A percentile compares a stretch with the other conserved stretches of the same genome.
Evolutionary conservation across 768 basidiomycete species (phyloP).

Genomic region (Pluteus cervinus): DNA sequence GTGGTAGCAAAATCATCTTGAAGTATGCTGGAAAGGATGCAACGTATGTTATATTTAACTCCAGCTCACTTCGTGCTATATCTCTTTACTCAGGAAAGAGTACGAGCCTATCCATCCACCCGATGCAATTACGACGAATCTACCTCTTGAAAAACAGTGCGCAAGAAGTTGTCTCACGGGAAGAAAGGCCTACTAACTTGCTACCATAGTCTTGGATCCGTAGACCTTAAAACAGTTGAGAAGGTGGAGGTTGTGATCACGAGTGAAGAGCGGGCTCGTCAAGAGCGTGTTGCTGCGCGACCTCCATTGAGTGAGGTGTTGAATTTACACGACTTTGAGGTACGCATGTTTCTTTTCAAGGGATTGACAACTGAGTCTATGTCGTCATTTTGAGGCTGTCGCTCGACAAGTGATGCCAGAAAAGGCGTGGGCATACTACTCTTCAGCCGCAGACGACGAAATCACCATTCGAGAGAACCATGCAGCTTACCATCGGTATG

Average conservation of each 20-base stretch:
- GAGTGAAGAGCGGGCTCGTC: constrained; percentile 65
- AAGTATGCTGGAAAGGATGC: constrained; percentile 90
- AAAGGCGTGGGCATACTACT: constrained; percentile 96
- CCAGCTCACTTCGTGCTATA: no score
- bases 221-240: constrained; percentile 64
- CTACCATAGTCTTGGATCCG: constrained; percentile 51
- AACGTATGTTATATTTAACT: constrained; percentile 55
- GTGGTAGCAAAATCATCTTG: constrained; percentile 79
- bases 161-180: constrained; percentile 12
- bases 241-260: constrained; percentile 59
- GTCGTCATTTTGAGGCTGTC: constrained; percentile 48
- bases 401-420: constrained; percentile 76
- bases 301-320: constrained; percentile 77
- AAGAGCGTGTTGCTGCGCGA: constrained; percentile 51
- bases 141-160: constrained; percentile 83
- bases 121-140: constrained; percentile 67
- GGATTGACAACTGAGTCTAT: constrained; percentile 2
- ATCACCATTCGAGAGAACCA: constrained; percentile 89
- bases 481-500: constrained; percentile 80
- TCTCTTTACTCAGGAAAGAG: constrained; percentile 44
- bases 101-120: constrained; percentile 91
- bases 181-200: background rate
- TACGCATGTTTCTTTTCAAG: constrained; percentile 17
- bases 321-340: constrained; percentile 94
- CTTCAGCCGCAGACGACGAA: constrained; percentile 95